A percentile compares a stretch with the other conserved stretches of the same genome.
phyloP scores from a whole-genome alignment of 768 basidiomycete species.

The Leccinum uliginosum region DNA sequence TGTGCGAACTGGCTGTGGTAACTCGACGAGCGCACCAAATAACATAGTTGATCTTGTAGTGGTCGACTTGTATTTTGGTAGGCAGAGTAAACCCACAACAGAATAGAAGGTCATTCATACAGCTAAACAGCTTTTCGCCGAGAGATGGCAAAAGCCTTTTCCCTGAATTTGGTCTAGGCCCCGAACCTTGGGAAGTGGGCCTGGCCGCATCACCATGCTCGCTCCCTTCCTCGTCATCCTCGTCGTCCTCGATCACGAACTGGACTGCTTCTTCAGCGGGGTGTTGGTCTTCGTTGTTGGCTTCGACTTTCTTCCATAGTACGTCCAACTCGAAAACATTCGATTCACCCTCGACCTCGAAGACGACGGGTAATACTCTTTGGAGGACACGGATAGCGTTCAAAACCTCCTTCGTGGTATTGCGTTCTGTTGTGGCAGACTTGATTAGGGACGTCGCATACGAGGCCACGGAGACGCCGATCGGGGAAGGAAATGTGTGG shows the following conservation, averaged over 20 bases:
- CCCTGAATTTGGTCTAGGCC: conserved; percentile 31
- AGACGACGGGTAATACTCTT: conserved; percentile 85
- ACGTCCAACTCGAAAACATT: conserved; percentile 73
- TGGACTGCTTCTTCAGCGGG: conserved; percentile 42
- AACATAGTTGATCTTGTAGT: conserved; percentile 79
- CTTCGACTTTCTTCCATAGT: conserved; percentile 72
- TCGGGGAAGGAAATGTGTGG: conserved; percentile 70
- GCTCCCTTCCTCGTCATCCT: conserved; percentile 36
- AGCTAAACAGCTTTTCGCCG: conserved; percentile 74
- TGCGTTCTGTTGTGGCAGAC: conserved; percentile 49
- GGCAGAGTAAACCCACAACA: conserved; percentile 94
- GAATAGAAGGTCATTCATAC: conserved; percentile 82
- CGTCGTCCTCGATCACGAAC: conserved; percentile 89
- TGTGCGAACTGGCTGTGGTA: conserved; percentile 1
- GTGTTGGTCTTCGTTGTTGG: conserved; percentile 33
- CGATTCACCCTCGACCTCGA: conserved; percentile 71
- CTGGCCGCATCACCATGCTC: conserved; percentile 36
- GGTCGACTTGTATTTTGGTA: conserved; percentile 66
- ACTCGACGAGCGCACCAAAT: conserved; percentile 63
- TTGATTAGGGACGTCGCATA: conserved; percentile 72
- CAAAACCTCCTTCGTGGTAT: conserved; percentile 79
- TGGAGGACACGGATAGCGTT: conserved; percentile 91
- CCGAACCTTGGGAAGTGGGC: conserved; percentile 10
- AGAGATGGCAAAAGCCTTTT: conserved; percentile 66
- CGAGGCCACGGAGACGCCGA: conserved; percentile 54